These are phyloP conservation scores for Blastobotrys peoriensis DNA, from an alignment of 805 yeast genomes.

Conservation along the genomic window DNA sequence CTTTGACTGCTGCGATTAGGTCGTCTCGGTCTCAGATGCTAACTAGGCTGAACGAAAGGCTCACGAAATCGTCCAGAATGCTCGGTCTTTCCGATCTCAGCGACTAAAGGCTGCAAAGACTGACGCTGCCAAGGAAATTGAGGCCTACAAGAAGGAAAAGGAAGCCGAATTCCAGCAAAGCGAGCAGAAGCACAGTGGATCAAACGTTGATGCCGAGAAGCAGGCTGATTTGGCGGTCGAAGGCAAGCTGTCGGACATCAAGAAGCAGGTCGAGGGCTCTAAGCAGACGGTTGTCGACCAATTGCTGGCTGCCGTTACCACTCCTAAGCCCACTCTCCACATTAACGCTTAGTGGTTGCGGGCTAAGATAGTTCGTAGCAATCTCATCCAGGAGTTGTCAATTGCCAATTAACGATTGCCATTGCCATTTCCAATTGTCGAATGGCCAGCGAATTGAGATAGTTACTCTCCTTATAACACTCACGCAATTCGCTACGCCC, in stretches of 20 bases:
- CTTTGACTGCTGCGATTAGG: too few species aligned
- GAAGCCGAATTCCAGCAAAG: constrained; percentile 71
- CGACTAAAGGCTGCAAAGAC: constrained; percentile 89
- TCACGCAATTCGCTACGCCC: too few species aligned
- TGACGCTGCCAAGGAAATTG: constrained; percentile 88
- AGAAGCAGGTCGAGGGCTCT: constrained; percentile 56
- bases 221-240: constrained; percentile 74
- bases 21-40: too few species aligned
- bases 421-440: background rate
- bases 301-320: constrained; percentile 70
- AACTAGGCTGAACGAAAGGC: constrained; percentile 91
- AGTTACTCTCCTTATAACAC: background rate
- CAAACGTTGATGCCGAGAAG: constrained; percentile 68
- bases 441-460: background rate
- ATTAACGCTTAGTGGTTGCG: constrained; percentile 50
- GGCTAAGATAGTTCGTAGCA: background rate
- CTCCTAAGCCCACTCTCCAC: constrained; percentile 79
- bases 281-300: constrained; percentile 63
- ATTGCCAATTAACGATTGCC: background rate
- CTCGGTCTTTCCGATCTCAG: constrained; percentile 83
- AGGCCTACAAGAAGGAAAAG: constrained; percentile 75
- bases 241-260: constrained; percentile 62
- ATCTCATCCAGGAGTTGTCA: too few species aligned
- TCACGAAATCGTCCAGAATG: constrained; percentile 89
- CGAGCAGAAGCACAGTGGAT: constrained; percentile 63